Evolutionary conservation across 352 stramenopile species (phyloP), one percentile per base, ranked within the genome.

Genomic region (Phytophthora sp.): DNA sequence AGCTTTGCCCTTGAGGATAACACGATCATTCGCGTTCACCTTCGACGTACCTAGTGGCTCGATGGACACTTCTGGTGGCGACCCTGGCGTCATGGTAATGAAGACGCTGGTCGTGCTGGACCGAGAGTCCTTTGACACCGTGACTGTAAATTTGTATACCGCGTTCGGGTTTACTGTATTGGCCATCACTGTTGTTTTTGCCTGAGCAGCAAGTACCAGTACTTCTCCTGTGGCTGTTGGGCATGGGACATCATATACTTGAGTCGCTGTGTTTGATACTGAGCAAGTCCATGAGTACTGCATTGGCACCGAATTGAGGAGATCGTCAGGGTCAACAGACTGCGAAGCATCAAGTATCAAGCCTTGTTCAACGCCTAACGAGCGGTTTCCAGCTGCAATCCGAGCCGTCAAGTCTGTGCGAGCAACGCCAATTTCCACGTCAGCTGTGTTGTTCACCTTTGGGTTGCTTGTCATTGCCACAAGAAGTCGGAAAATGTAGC

Each of bases 401-500:
- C 61, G 21, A 7, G 79, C 67, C 3, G 66, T 62, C 31, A 90
- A 54, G 7, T 70, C 74, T 57, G 79, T 84, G 1, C 78, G 63
- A 0, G 75, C 44, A 1, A 90, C 81, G 0, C 52, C 66, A 18
- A 90, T 66, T 35, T 80, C 67, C 2, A 90, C 79, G 12, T 63
- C 76, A 1, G 79, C 81, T 8, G 63, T 75, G 46, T 90, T 90
- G 35, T 60, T 84, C n/a, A 90, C 38, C 13, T 66, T 76, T 0
- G 50, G 12, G 15, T 80, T 85, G 31, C 58, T 83, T 1, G 71
- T 47, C 79, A 90, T 90, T 0, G 70, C 63, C 13, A 86, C 81
- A 20, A 79, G 44, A 15, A 90, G 71, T n/a, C 79, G 69, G 44
- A 90, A 90, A 16, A 84, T 66, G 60, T 90, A 90, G 44, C 63